Evolutionary conservation across 768 basidiomycete genomes (phyloP).

Genomic region (Cystofilobasidium ferigula): DNA sequence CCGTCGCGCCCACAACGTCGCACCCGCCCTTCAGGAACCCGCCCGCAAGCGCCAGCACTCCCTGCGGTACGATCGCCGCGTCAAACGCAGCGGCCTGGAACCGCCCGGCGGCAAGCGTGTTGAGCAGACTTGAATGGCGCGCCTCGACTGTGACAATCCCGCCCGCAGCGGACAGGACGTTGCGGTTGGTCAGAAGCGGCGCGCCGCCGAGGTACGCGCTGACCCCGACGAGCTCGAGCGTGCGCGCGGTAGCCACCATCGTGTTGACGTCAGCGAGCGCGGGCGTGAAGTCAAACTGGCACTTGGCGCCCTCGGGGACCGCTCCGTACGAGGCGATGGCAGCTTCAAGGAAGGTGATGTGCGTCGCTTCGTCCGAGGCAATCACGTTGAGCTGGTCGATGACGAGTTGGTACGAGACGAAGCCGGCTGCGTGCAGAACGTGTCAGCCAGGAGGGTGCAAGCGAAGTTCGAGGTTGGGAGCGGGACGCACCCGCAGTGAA

Average conservation of each 20-base stretch:
- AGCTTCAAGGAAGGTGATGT: conserved; percentile 25
- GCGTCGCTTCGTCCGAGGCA: conserved; percentile 24
- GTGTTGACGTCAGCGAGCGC: conserved; percentile 25
- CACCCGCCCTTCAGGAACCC: conserved; percentile 29
- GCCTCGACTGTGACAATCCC: conserved; percentile 27
- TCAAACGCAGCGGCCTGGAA: conserved; percentile 27
- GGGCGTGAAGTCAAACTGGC: conserved; percentile 27
- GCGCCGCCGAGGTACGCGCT: conserved; percentile 29
- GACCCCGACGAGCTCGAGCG: conserved; percentile 30
- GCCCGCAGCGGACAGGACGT: conserved; percentile 22
- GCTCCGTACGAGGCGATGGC: conserved; percentile 24
- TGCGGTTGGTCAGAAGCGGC: conserved; percentile 22
- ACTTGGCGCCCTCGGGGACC: conserved; percentile 18
- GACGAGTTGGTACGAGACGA: not conserved
- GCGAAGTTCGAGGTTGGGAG: conserved; percentile 30
- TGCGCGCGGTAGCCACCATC: conserved; percentile 28
- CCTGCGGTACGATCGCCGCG: conserved; percentile 26
- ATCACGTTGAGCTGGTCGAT: conserved; percentile 20
- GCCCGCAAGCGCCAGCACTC: conserved; percentile 28
- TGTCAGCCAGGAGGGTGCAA: not conserved
- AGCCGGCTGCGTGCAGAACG: not conserved
- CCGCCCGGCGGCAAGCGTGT: conserved; percentile 23
- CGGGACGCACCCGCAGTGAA: conserved; percentile 58
- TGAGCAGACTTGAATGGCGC: conserved; percentile 25
- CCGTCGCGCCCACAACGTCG: conserved; percentile 27